Conservation (phyloP, 2,329 filamentous ascomycete genomes). For the Pezicula rhizophila region DNA sequence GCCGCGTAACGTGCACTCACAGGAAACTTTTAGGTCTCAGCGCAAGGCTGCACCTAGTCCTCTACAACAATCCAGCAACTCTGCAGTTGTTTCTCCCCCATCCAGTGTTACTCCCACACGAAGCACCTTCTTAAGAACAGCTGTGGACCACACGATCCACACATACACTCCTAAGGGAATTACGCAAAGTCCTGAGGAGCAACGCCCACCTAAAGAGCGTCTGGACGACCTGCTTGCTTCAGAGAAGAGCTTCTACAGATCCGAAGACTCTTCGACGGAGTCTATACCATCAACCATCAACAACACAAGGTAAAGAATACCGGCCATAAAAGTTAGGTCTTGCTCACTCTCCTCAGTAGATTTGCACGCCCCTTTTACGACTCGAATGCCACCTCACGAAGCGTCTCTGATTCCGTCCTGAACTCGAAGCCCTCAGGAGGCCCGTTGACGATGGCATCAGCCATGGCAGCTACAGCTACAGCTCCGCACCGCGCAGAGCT, state of each 20-base stretch:
- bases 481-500: constrained; percentile 24
- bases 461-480: constrained; percentile 24
- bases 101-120: constrained; percentile 26
- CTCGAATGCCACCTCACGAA: constrained; percentile 26
- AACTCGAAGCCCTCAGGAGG: constrained; percentile 16
- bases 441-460: constrained; percentile 13
- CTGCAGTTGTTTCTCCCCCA: constrained; percentile 18
- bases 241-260: constrained; percentile 26
- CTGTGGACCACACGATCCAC: constrained; percentile 10
- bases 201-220: constrained; percentile 27
- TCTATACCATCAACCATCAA: constrained; percentile 10
- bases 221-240: constrained; percentile 28
- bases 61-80: constrained; percentile 24
- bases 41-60: constrained; percentile 29
- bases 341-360: constrained; percentile 12
- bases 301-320: constrained; percentile 17
- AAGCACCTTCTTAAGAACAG: constrained; percentile 19
- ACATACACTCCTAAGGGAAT: constrained; percentile 11
- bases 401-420: constrained; percentile 26
- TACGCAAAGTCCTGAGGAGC: constrained; percentile 12
- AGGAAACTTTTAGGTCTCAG: constrained; percentile 20
- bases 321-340: not conserved
- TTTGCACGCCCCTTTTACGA: constrained; percentile 16
- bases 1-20: constrained; percentile 16
- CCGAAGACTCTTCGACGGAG: constrained; percentile 18